phyloP scores from a whole-genome alignment of 2,329 filamentous ascomycete species.

The Penicillium decumbens region DNA sequence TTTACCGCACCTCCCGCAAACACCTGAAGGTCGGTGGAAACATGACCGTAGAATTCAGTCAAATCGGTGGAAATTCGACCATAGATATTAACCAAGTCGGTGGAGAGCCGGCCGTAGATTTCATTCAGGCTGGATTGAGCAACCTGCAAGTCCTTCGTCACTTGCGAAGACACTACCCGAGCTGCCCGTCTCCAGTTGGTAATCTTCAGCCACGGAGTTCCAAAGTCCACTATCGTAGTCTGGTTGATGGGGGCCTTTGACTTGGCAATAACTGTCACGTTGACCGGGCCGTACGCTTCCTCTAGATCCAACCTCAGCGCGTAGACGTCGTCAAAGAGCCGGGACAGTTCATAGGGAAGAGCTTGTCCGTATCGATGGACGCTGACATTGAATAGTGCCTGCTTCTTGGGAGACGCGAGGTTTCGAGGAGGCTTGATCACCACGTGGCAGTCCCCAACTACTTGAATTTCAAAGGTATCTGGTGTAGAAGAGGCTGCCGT shows the following conservation, averaged over 20 bases:
- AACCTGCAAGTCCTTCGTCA: slow-evolving; percentile 35
- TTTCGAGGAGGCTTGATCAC: slow-evolving; percentile 48
- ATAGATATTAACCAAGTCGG: slow-evolving; percentile 37
- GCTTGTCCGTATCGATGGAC: slow-evolving; percentile 43
- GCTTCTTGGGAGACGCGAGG: slow-evolving; percentile 42
- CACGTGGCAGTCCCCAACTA: slow-evolving; percentile 52
- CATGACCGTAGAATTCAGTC: slow-evolving; percentile 35
- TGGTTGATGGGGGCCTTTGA: slow-evolving; percentile 35
- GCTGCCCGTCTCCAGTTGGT: slow-evolving; percentile 45
- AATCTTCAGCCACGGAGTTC: slow-evolving; percentile 46
- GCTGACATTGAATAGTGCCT: slow-evolving; percentile 47
- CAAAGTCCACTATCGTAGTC: slow-evolving; percentile 41
- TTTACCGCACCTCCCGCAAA: slow-evolving; percentile 37
- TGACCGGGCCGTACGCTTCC: slow-evolving; percentile 47
- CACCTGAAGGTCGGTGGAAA: slow-evolving; percentile 38
- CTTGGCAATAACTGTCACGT: slow-evolving; percentile 45
- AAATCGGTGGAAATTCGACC: slow-evolving; percentile 36
- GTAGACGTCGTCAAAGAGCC: slow-evolving; percentile 52
- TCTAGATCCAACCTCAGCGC: slow-evolving; percentile 48
- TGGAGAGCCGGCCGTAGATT: slow-evolving; percentile 36
- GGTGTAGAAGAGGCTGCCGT: slow-evolving; percentile 21
- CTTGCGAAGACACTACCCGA: slow-evolving; percentile 32
- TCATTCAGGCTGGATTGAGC: slow-evolving; percentile 39
- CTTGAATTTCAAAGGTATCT: slow-evolving; percentile 49
- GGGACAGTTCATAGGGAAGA: slow-evolving; percentile 46